Evolutionary conservation across 2,329 filamentous ascomycete genomes (phyloP).

Genomic region (Colletotrichum phormii): DNA sequence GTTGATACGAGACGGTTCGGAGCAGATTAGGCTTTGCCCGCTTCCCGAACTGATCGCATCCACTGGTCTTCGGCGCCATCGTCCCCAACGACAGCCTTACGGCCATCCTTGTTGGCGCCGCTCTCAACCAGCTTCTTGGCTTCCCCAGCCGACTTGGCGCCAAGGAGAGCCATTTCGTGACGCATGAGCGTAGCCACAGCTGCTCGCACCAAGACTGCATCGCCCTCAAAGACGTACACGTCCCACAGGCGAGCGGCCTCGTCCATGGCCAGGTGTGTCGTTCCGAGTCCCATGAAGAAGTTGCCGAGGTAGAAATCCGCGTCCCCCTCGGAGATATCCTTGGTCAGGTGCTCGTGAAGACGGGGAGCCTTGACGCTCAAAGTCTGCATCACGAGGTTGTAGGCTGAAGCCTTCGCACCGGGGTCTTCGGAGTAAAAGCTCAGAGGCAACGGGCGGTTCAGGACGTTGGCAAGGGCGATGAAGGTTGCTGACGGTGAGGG

Average conservation of each 20-base stretch:
- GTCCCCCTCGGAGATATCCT: constrained; percentile 56
- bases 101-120: constrained; percentile 35
- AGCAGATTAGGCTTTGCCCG: constrained; percentile 48
- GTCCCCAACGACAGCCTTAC: constrained; percentile 34
- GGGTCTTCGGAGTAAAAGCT: constrained; percentile 80
- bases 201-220: constrained; percentile 76
- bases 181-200: constrained; percentile 74
- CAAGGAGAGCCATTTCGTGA: constrained; percentile 63
- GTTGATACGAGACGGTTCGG: neutral
- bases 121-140: constrained; percentile 53
- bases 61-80: constrained; percentile 62
- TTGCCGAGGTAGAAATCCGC: constrained; percentile 67
- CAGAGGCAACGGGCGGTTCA: constrained; percentile 80
- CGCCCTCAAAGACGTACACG: constrained; percentile 85
- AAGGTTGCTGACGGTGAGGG: constrained; percentile 73
- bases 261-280: constrained; percentile 72
- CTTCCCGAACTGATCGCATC: constrained; percentile 54
- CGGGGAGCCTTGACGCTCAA: constrained; percentile 72
- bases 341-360: constrained; percentile 73
- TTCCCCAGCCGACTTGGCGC: constrained; percentile 57
- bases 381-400: constrained; percentile 75
- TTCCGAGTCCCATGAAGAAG: constrained; percentile 75
- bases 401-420: constrained; percentile 76
- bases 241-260: constrained; percentile 82
- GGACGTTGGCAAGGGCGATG: constrained; percentile 78